Percentiles rank a stretch among this genome's conserved stretches.
Evolutionary conservation across 1,284 basidiomycete species (phyloP).

Genomic region (Xanthoconium separans): DNA sequence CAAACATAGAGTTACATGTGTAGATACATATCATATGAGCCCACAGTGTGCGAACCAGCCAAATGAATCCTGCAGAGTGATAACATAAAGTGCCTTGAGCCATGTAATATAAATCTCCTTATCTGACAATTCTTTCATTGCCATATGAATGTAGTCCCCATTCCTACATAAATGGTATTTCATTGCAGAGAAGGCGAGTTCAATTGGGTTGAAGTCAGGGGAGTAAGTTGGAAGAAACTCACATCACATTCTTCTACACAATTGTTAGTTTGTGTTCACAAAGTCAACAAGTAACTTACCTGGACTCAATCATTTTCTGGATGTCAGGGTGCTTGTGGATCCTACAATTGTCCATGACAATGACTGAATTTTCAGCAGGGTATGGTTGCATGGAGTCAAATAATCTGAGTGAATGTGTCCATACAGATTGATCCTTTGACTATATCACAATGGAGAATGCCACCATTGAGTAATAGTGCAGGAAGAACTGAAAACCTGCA

Average conservation of each 20-base stretch:
- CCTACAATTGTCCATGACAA: constrained; percentile 14
- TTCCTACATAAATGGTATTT: not conserved
- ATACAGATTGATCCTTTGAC: too few species aligned
- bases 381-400: too few species aligned
- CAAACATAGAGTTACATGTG: too few species aligned
- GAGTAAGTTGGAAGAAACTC: constrained; percentile 11
- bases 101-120: not conserved
- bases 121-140: not conserved
- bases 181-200: not conserved
- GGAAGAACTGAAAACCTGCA: not conserved
- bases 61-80: not conserved
- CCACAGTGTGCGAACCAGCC: not conserved
- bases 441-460: too few species aligned
- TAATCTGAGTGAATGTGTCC: too few species aligned
- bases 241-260: not conserved
- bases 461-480: not conserved
- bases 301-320: constrained; percentile 1
- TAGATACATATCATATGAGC: not conserved
- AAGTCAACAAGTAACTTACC: not conserved
- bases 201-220: not conserved
- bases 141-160: not conserved
- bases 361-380: constrained; percentile 4
- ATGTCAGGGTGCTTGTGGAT: constrained; percentile 11
- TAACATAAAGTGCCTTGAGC: not conserved
- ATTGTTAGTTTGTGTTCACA: not conserved